Evolutionary conservation across 2,329 filamentous ascomycete species (phyloP).

Genomic region (Aspergillus pseudoterreus): DNA sequence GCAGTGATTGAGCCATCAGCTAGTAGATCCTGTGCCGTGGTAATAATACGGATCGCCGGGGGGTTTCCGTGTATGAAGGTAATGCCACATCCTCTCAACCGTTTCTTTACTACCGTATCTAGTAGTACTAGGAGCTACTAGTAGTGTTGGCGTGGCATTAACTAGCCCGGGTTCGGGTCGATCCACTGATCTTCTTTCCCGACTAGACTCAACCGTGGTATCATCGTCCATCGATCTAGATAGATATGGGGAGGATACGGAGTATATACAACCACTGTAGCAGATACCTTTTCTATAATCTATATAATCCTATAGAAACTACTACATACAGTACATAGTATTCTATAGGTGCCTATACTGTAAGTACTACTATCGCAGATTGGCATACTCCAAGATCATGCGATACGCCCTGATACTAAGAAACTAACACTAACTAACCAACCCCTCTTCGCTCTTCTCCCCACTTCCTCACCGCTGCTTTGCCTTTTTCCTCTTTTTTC

Average conservation of each 20-base stretch:
- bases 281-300: no score
- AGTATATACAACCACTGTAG: no score
- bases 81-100: slow-evolving; percentile 15
- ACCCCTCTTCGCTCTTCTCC: slow-evolving; percentile 30
- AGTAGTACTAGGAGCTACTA: no score
- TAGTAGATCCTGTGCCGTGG: slow-evolving; percentile 3
- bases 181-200: slow-evolving; percentile 23
- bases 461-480: slow-evolving; percentile 40
- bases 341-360: no score
- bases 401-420: background rate
- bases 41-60: slow-evolving; percentile 8
- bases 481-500: slow-evolving; percentile 39
- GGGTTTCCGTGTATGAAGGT: slow-evolving; percentile 9
- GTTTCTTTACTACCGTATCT: no score
- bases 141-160: background rate
- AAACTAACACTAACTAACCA: slow-evolving; percentile 25
- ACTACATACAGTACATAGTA: no score
- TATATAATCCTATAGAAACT: no score
- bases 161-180: slow-evolving; percentile 12
- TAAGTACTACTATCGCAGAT: no score
- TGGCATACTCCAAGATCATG: no score
- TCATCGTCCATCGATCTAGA: background rate
- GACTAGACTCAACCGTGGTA: slow-evolving; percentile 19
- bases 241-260: no score
- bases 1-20: slow-evolving; percentile 16